Percentiles rank a stretch among this genome's conserved stretches.
These are phyloP conservation scores for Neofusicoccum umdonicola DNA, from an alignment of 2,329 filamentous ascomycete genomes.

Conservation along the genomic window DNA sequence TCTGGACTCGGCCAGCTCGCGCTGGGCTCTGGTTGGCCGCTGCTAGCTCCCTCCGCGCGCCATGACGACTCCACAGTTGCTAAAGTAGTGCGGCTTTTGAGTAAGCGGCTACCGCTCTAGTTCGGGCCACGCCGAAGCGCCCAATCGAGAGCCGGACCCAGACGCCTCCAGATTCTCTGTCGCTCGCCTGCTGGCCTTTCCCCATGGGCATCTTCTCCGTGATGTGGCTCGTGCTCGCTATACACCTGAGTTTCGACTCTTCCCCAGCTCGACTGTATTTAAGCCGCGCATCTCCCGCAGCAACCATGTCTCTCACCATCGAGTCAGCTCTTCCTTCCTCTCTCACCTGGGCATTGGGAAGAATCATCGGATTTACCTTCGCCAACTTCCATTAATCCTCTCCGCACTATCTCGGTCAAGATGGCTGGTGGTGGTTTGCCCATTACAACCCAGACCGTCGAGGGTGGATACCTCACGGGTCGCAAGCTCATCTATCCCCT, in stretches of 20 bases:
- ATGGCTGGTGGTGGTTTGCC: conserved; percentile 14
- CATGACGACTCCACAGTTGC: conserved; percentile 4
- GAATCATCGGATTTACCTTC: neutral
- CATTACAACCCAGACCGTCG: neutral
- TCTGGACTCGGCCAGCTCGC: conserved; percentile 6
- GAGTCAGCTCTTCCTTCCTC: neutral
- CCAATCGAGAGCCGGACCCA: neutral
- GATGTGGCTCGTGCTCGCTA: neutral
- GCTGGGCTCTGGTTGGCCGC: conserved; percentile 7
- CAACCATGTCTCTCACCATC: neutral
- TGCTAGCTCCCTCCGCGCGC: neutral
- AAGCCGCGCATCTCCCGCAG: neutral
- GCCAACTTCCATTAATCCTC: neutral
- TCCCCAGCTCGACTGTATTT: neutral
- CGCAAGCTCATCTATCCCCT: conserved; percentile 18
- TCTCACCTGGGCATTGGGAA: neutral
- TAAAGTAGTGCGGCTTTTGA: conserved; percentile 4
- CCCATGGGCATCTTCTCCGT: conserved; percentile 5
- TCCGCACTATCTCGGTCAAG: neutral
- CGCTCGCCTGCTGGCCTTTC: neutral
- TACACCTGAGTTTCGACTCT: neutral
- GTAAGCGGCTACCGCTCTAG: neutral
- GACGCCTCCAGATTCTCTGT: neutral
- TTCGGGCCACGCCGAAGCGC: neutral
- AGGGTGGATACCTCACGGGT: conserved; percentile 9